Evolutionary conservation across 257 asterid species (phyloP), one percentile per base, ranked within the genome.

Genomic region (Solanum chiquidenum): DNA sequence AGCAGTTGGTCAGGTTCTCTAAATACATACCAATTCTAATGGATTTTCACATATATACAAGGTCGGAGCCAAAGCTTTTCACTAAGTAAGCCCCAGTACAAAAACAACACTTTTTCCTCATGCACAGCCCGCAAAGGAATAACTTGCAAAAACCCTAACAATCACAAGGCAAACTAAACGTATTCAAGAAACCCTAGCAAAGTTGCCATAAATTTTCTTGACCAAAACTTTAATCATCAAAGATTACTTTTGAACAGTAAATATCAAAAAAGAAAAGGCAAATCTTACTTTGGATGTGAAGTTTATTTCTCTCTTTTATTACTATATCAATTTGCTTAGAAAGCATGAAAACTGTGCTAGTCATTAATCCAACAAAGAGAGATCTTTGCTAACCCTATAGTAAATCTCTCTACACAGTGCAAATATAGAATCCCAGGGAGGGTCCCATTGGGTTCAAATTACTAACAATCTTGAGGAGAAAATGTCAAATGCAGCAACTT

Each of bases 241-340:
- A 86, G 82, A 68, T 13, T 62, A 27, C 62, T 75, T 42, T 60
- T 73, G 5, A 42, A 86, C 27, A 46, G 68, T 29, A 80, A 46
- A 80, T 5, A 80, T 60, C 31, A 62, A 42, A 55, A 55, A 6
- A 21, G 1, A 9, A 27, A 25, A 16, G 52, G n/a, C 16, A 89
- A 85, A 83, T 79, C 84, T 23, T 6, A 92, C 98, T 94, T 83
- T 96, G 99, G 72, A 95, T 94, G 89, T 97, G 99, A 74, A 97
- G 62, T 52, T 52, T 52, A 52, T 52, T 52, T 7, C 23, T 52
- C 62, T 52, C 62, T 52, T 52, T 18, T 52, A 52, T 52, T 52
- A 52, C 62, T 18, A 44, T 80, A 44, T 80, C 29, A 10, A 27
- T 46, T 46, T 44, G 25, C 85, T 44, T 21, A 29, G 16, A 16